phyloP scores from a whole-genome alignment of 1,139 yeast genomes.

The Diutina pseudorugosa region DNA sequence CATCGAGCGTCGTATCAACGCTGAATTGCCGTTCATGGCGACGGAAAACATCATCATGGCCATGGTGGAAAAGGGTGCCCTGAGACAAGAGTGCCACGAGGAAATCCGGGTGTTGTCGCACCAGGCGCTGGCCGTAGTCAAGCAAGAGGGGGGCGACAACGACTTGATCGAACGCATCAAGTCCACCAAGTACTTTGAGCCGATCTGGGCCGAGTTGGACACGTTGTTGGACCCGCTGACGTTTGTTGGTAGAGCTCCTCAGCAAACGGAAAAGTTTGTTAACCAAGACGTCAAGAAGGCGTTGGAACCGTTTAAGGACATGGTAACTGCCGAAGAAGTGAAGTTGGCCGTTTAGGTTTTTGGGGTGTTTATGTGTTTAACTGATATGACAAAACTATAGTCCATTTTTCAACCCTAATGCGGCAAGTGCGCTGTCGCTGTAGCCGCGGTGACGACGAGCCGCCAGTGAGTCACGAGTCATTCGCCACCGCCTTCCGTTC shows the following conservation, averaged over 20 bases:
- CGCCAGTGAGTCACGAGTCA: background rate
- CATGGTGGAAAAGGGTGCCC: constrained; percentile 95
- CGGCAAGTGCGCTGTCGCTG: background rate
- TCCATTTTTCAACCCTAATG: background rate
- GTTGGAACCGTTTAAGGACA: constrained; percentile 50
- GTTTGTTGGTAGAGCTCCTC: constrained; percentile 97
- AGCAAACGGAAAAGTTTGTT: constrained; percentile 91
- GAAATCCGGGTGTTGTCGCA: constrained; percentile 93
- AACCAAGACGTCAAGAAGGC: constrained; percentile 77
- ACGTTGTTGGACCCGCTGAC: constrained; percentile 79
- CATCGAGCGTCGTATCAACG: constrained; percentile 86
- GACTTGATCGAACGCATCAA: constrained; percentile 86
- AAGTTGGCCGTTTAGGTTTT: constrained; percentile 26
- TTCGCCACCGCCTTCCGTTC: background rate
- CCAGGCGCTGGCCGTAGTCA: constrained; percentile 94
- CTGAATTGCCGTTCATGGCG: constrained; percentile 99
- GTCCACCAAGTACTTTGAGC: constrained; percentile 72
- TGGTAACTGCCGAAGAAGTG: constrained; percentile 53
- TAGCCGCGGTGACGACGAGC: background rate
- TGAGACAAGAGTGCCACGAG: constrained; percentile 98
- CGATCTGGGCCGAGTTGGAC: constrained; percentile 80
- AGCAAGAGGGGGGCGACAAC: constrained; percentile 97
- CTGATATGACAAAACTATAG: no score
- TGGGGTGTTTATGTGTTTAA: background rate
- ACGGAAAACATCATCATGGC: constrained; percentile 99